Percentiles rank a stretch among this genome's conserved stretches.
phyloP scores from a whole-genome alignment of 768 basidiomycete species.

The Lactarius pseudohatsudake region DNA sequence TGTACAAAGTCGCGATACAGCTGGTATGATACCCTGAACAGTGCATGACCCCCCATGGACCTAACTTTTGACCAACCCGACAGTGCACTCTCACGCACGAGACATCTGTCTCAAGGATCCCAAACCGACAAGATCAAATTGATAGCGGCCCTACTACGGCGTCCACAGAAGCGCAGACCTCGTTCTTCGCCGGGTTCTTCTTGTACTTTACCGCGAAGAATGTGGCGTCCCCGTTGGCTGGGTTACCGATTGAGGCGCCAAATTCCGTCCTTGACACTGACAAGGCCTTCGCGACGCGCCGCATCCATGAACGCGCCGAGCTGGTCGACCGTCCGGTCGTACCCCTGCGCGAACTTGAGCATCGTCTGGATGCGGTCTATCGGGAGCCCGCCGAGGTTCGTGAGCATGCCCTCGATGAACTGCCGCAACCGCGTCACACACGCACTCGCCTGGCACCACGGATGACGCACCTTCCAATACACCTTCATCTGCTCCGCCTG shows the following conservation, averaged over 20 bases:
- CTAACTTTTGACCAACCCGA: background rate
- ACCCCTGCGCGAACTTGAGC: conserved; percentile 81
- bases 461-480: conserved; percentile 73
- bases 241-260: conserved; percentile 53
- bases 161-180: conserved; percentile 5
- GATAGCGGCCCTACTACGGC: conserved; percentile 7
- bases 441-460: conserved; percentile 5
- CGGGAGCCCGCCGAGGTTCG: conserved; percentile 73
- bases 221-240: background rate
- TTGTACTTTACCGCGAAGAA: background rate
- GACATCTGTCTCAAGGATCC: background rate
- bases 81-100: no score
- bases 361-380: conserved; percentile 86
- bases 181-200: background rate
- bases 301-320: conserved; percentile 79
- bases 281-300: conserved; percentile 72
- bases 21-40: background rate
- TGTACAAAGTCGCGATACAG: background rate
- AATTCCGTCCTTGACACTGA: conserved; percentile 65
- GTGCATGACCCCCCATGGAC: background rate
- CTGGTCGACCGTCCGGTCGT: conserved; percentile 78
- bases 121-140: background rate
- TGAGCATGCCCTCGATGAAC: conserved; percentile 93
- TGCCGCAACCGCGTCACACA: background rate
- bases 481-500: conserved; percentile 84